phyloP scores from a whole-genome alignment of 495 filamentous ascomycete genomes.

The Aspergillus avenaceus region DNA sequence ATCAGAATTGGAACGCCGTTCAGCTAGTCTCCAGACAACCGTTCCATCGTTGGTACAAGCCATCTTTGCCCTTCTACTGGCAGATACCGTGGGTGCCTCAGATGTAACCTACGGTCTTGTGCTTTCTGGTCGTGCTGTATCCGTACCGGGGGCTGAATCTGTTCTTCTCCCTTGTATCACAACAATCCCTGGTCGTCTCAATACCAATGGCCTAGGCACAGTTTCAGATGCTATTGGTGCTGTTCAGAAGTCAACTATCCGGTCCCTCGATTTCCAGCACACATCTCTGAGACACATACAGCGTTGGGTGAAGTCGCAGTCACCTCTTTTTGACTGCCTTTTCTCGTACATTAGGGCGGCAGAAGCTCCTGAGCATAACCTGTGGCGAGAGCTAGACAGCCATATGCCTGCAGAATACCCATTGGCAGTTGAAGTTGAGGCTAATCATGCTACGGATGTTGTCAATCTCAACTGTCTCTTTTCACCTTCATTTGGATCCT shows the following conservation, averaged over 20 bases:
- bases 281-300: slow-evolving; percentile 43
- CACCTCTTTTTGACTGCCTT: slow-evolving; percentile 39
- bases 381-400: slow-evolving; percentile 29
- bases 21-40: slow-evolving; percentile 24
- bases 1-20: slow-evolving; percentile 20
- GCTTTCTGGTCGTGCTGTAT: slow-evolving; percentile 42
- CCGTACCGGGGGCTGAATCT: slow-evolving; percentile 56
- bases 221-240: slow-evolving; percentile 31
- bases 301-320: slow-evolving; percentile 39
- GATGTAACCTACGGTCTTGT: slow-evolving; percentile 43
- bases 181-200: slow-evolving; percentile 72
- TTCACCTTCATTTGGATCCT: slow-evolving; percentile 17
- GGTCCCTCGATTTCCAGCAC: slow-evolving; percentile 41
- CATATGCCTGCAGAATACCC: slow-evolving; percentile 33
- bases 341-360: slow-evolving; percentile 28
- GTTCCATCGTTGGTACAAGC: slow-evolving; percentile 33
- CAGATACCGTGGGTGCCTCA: slow-evolving; percentile 29
- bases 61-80: slow-evolving; percentile 40
- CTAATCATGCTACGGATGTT: slow-evolving; percentile 14
- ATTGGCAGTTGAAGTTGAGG: slow-evolving; percentile 29
- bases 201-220: slow-evolving; percentile 21
- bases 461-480: slow-evolving; percentile 21
- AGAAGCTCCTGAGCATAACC: slow-evolving; percentile 4
- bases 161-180: slow-evolving; percentile 87
- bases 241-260: slow-evolving; percentile 37